These are phyloP conservation scores for Moesziomyces parantarcticus DNA, from an alignment of 1,284 basidiomycete genomes.

Conservation along the genomic window DNA sequence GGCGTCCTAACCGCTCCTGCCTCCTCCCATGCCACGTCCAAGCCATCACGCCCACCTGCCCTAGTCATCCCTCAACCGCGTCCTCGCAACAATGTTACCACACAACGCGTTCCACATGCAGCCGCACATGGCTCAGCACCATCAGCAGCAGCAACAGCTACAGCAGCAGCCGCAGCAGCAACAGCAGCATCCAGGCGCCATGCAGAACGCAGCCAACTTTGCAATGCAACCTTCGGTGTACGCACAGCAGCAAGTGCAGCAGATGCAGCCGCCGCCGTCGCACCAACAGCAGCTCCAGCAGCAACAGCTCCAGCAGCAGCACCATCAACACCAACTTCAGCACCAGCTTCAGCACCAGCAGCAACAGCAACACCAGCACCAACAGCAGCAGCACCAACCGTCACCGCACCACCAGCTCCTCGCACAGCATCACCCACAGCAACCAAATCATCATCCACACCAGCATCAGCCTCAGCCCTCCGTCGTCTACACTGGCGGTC, in stretches of 20 bases:
- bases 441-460: constrained; percentile 20
- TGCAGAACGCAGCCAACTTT: background rate
- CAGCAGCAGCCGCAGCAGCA: constrained; percentile 31
- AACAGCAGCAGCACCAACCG: constrained; percentile 23
- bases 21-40: background rate
- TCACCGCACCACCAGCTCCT: constrained; percentile 8
- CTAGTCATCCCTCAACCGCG: background rate
- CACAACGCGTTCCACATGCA: constrained; percentile 44
- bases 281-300: constrained; percentile 27
- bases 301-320: constrained; percentile 21
- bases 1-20: background rate
- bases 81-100: constrained; percentile 35
- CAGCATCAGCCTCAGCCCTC: constrained; percentile 22
- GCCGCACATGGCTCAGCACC: constrained; percentile 28
- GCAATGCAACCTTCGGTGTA: background rate
- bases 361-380: constrained; percentile 21
- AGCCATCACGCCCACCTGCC: background rate
- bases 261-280: constrained; percentile 4
- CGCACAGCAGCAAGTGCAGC: constrained; percentile 5
- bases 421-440: constrained; percentile 11
- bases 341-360: constrained; percentile 12
- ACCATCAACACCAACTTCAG: constrained; percentile 4
- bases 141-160: constrained; percentile 13
- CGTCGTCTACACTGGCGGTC: constrained; percentile 17
- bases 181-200: constrained; percentile 12